These are phyloP conservation scores for Moesziomyces sp. DNA, from an alignment of 1,284 basidiomycete genomes.

Conservation along the genomic window DNA sequence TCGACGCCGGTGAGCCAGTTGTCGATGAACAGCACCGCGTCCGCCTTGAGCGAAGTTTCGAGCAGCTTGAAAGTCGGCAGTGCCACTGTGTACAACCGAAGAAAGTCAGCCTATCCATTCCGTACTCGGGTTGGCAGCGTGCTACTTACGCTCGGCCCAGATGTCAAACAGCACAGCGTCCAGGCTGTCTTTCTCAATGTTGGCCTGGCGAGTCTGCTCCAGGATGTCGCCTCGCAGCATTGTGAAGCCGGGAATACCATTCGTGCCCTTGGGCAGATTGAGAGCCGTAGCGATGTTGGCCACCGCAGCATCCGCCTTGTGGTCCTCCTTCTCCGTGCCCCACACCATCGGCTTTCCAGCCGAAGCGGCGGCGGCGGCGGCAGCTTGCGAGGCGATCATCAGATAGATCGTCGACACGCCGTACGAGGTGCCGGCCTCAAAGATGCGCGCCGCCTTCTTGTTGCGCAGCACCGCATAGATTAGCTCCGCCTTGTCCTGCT, in stretches of 20 bases:
- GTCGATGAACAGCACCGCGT: conserved; percentile 40
- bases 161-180: conserved; percentile 47
- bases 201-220: conserved; percentile 18
- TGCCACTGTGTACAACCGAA: conserved; percentile 11
- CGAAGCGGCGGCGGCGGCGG: conserved; percentile 1
- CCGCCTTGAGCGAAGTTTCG: conserved; percentile 22
- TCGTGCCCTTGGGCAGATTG: conserved; percentile 22
- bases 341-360: conserved; percentile 11
- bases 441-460: conserved; percentile 35
- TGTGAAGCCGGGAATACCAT: conserved; percentile 25
- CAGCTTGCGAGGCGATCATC: conserved; percentile 14
- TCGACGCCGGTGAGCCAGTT: conserved; percentile 35
- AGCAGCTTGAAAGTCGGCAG: conserved; percentile 44
- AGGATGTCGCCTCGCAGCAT: conserved; percentile 37
- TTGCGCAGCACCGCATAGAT: conserved; percentile 27
- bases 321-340: conserved; percentile 40
- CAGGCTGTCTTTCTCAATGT: conserved; percentile 21
- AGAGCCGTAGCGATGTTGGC: conserved; percentile 22
- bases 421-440: conserved; percentile 37
- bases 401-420: conserved; percentile 43
- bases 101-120: not conserved
- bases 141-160: conserved; percentile 36
- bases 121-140: not conserved
- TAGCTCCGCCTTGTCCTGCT: conserved; percentile 36
- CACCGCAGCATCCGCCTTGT: conserved; percentile 31